Evolutionary conservation across 768 basidiomycete genomes (phyloP).

Genomic region (Candolleomyces aberdarensis): DNA sequence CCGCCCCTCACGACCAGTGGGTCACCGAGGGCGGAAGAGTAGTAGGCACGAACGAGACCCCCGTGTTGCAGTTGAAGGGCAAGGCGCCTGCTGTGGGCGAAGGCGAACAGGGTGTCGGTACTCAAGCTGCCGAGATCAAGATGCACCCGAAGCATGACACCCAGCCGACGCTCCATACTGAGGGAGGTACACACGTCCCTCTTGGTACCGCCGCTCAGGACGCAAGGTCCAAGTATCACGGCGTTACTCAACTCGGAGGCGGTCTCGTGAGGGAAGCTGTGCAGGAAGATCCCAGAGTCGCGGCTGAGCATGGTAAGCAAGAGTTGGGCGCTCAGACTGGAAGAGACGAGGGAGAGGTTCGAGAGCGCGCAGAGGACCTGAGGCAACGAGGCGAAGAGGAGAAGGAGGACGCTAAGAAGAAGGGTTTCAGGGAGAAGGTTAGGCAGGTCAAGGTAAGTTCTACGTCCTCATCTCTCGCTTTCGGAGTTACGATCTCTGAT

Average conservation of each 20-base stretch:
- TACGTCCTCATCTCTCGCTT: conserved; percentile 12
- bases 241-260: not conserved
- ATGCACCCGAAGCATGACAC: conserved; percentile 54
- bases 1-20: conserved; percentile 69
- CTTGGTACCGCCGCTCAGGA: conserved; percentile 21
- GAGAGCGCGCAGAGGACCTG: conserved; percentile 8
- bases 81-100: conserved; percentile 28
- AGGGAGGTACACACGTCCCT: conserved; percentile 29
- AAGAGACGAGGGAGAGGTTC: not conserved
- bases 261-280: too few relatives aligned
- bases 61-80: conserved; percentile 25
- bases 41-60: conserved; percentile 29
- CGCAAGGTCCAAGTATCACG: conserved; percentile 3
- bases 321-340: too few relatives aligned
- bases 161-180: conserved; percentile 11
- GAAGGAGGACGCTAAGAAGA: conserved; percentile 24
- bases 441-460: conserved; percentile 28
- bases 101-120: not conserved
- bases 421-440: conserved; percentile 30
- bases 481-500: not conserved
- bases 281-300: too few relatives aligned
- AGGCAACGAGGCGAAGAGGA: conserved; percentile 9
- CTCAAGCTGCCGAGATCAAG: conserved; percentile 8
- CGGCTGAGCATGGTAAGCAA: too few relatives aligned
- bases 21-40: conserved; percentile 41